A percentile compares a stretch with the other conserved stretches of the same genome.
Conservation (phyloP, 495 filamentous ascomycete genomes). For the Aspergillus mulundensis region DNA sequence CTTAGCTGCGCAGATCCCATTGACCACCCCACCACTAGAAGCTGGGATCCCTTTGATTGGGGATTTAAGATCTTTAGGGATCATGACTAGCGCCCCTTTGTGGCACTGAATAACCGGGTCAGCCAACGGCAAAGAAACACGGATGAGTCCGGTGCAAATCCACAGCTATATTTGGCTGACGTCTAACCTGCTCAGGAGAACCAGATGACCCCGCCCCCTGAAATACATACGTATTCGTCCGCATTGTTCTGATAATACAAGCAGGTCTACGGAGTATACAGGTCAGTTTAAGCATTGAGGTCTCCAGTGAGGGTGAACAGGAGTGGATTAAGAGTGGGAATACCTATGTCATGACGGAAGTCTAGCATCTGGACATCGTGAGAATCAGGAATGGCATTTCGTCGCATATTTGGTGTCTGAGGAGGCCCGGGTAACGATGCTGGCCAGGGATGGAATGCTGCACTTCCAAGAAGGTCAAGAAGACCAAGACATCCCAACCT, state of each 20-base stretch:
- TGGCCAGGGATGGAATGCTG: slow-evolving; percentile 22
- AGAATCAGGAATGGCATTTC: background rate
- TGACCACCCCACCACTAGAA: background rate
- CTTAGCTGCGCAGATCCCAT: background rate
- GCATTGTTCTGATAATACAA: background rate
- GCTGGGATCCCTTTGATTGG: background rate
- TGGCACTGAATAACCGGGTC: slow-evolving; percentile 4
- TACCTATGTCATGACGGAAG: background rate
- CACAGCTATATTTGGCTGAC: slow-evolving; percentile 23
- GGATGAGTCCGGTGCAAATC: slow-evolving; percentile 2
- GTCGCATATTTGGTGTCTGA: background rate
- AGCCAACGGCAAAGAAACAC: slow-evolving; percentile 24
- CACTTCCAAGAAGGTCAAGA: background rate
- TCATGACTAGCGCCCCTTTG: slow-evolving; percentile 8
- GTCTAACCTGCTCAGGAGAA: slow-evolving; percentile 3
- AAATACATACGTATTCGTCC: slow-evolving; percentile 11
- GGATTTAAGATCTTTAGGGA: slow-evolving; percentile 9
- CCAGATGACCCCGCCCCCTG: slow-evolving; percentile 18
- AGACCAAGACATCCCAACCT: background rate
- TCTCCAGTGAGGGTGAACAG: too few relatives aligned
- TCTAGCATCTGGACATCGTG: too few relatives aligned
- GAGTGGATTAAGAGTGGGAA: background rate
- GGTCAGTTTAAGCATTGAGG: background rate
- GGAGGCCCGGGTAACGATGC: slow-evolving; percentile 10
- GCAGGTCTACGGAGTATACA: background rate